A percentile compares a stretch with the other conserved stretches of the same genome.
Evolutionary conservation across 257 asterid species (phyloP).

Genomic region (Solanum clarkiae): DNA sequence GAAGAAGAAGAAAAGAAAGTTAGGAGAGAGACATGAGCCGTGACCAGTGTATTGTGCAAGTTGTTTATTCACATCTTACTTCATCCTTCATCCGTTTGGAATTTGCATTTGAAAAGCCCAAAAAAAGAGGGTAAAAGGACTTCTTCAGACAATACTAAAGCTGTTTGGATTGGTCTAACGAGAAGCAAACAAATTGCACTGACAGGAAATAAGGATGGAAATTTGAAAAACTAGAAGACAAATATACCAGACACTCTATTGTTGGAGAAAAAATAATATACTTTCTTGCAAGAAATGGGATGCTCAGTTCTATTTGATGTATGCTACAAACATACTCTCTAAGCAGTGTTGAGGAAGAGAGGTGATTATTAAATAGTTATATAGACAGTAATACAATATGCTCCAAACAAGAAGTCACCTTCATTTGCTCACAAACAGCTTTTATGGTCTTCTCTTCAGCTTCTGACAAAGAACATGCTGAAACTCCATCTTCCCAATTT

Average conservation of each 20-base stretch:
- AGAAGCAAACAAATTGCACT: neutral
- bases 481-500: conserved; percentile 55
- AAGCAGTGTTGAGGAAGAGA: neutral
- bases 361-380: neutral
- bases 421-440: conserved; percentile 44
- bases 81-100: neutral
- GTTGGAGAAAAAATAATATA: neutral
- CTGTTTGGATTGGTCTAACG: neutral
- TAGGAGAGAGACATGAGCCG: neutral
- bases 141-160: neutral
- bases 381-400: neutral
- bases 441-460: conserved; percentile 61
- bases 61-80: neutral
- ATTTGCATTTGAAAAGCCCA: neutral
- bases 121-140: neutral
- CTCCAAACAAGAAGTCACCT: conserved; percentile 21
- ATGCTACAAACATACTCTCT: neutral
- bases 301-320: neutral
- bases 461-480: conserved; percentile 56
- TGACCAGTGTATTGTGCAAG: neutral
- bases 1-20: neutral
- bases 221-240: neutral
- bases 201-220: neutral
- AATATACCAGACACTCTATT: neutral
- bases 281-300: neutral